phyloP scores from a whole-genome alignment of 768 basidiomycete species.

The Neoboletus magnificus region DNA sequence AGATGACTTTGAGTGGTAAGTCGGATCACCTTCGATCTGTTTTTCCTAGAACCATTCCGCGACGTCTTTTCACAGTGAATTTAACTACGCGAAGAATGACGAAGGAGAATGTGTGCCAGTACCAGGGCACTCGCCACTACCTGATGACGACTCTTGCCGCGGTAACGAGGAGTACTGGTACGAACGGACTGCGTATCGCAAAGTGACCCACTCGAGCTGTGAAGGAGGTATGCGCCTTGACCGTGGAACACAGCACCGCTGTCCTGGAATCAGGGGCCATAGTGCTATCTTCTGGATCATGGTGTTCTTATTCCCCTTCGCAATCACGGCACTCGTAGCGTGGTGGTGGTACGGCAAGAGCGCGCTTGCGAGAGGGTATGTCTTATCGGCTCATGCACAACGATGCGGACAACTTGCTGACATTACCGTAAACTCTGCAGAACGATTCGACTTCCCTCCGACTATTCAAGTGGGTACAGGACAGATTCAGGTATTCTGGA shows the following conservation, averaged over 20 bases:
- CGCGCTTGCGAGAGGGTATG: slow-evolving; percentile 73
- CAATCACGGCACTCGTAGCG: slow-evolving; percentile 68
- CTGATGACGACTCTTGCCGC: slow-evolving; percentile 60
- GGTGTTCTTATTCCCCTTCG: slow-evolving; percentile 72
- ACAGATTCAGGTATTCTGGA: slow-evolving; percentile 51
- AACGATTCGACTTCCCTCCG: slow-evolving; percentile 73
- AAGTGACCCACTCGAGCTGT: slow-evolving; percentile 87
- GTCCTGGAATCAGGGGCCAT: slow-evolving; percentile 77
- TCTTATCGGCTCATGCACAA: slow-evolving; percentile 7
- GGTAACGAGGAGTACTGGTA: slow-evolving; percentile 82
- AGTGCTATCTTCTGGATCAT: slow-evolving; percentile 82
- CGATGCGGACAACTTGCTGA: not conserved
- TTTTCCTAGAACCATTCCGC: not conserved
- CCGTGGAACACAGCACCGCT: slow-evolving; percentile 66
- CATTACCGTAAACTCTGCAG: slow-evolving; percentile 34
- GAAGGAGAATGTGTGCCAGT: slow-evolving; percentile 76
- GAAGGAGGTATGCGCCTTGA: slow-evolving; percentile 79
- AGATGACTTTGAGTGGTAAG: slow-evolving; percentile 93
- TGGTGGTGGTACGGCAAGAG: slow-evolving; percentile 81
- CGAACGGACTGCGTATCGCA: slow-evolving; percentile 86
- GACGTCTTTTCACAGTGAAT: slow-evolving; percentile 59
- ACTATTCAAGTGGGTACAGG: slow-evolving; percentile 31
- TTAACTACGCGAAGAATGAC: slow-evolving; percentile 75
- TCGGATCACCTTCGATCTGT: not conserved
- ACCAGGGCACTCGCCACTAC: slow-evolving; percentile 60